Evolutionary conservation across 1,284 basidiomycete genomes (phyloP), one percentile per base, ranked within the genome.

Genomic region (Kalmanozyma brasiliensis): DNA sequence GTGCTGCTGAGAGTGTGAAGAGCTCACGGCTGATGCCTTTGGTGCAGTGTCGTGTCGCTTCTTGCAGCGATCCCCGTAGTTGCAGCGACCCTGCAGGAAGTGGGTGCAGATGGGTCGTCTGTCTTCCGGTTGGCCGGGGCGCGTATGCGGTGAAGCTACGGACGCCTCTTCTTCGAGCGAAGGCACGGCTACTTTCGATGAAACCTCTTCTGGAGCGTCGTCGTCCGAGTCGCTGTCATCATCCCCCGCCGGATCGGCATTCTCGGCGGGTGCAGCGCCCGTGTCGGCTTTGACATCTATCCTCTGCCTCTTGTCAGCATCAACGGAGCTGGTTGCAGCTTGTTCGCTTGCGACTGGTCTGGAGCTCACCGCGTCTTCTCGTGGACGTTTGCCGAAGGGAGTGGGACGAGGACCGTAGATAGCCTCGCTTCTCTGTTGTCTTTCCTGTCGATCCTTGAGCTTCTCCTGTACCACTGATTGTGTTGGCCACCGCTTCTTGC

Each of bases 401-500:
- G 14, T 16, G 2, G 52, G 51, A 17, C 60, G 55, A 7, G 59
- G 51, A 19, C 58, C 65, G 24, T 58, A 60, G 37, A 68, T 70
- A 30, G 40, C 19, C 35, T 60, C 62, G 41, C 64, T 63, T 11
- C 61, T 38, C 46, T 33, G 41, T 24, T 49, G 49, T 29, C 71
- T 56, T 44, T 70, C 65, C 23, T 68, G 51, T 20, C 46, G 55
- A 37, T 80, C 73, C 17, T 47, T 47, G 36, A 52, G 30, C 47
- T 80, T 80, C 45, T 77, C 47, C 45, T 68, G 62, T 4, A 82
- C 71, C 10, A 74, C 71, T 0, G 55, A 44, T 10, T 57, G 58
- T 0, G 73, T 80, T 0, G 80, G 80, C 69, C 74, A 82, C 24
- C 80, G 62, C 42, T 82, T 82, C 43, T 74, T 73, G 16, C 80